Evolutionary conservation across 768 basidiomycete genomes (phyloP).

Genomic region (Saitozyma sp.): DNA sequence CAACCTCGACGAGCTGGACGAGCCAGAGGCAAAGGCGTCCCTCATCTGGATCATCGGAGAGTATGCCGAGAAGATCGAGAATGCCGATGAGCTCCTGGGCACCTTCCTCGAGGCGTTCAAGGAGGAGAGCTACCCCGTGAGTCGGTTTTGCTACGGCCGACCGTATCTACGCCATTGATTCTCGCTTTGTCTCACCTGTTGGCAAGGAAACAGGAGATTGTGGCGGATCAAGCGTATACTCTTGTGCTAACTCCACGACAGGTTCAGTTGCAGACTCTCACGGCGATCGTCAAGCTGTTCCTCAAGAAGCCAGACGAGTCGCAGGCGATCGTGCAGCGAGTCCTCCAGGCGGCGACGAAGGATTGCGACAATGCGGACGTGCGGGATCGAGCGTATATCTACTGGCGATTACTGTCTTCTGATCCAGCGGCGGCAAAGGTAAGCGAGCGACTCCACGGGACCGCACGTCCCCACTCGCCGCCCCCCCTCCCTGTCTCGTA

Average conservation of each 20-base stretch:
- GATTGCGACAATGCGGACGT: constrained; percentile 97
- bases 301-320: constrained; percentile 91
- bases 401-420: constrained; percentile 91
- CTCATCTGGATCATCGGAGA: constrained; percentile 99
- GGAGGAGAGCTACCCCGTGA: constrained; percentile 87
- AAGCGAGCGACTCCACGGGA: constrained; percentile 23
- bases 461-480: not conserved
- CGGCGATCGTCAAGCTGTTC: constrained; percentile 95
- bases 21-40: constrained; percentile 96
- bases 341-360: constrained; percentile 90
- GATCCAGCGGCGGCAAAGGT: constrained; percentile 96
- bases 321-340: constrained; percentile 86
- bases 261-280: constrained; percentile 64
- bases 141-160: no score
- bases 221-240: not conserved
- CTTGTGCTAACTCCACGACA: constrained; percentile 51
- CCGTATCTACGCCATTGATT: no score
- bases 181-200: no score
- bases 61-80: constrained; percentile 96
- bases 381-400: constrained; percentile 94
- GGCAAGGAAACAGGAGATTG: no score
- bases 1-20: constrained; percentile 93
- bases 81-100: constrained; percentile 85
- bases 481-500: no score
- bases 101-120: constrained; percentile 89